Percentiles rank a stretch among this genome's conserved stretches.
These are phyloP conservation scores for Haematococcus lacustris DNA, from an alignment of 139 green algal genomes.

Conservation along the genomic window DNA sequence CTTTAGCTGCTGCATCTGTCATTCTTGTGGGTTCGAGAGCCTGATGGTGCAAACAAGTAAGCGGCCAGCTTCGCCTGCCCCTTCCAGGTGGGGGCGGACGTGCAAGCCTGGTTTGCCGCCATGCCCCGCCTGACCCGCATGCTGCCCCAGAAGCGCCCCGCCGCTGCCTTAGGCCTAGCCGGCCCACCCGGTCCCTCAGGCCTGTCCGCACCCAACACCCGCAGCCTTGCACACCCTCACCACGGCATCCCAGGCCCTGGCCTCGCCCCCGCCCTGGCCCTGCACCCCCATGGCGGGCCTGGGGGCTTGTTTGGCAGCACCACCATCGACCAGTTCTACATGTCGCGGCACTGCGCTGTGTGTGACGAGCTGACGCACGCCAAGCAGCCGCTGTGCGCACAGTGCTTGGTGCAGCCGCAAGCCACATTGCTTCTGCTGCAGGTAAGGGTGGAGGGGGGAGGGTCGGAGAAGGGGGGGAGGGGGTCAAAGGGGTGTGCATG, in stretches of 20 bases:
- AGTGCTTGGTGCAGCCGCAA: conserved; percentile 6
- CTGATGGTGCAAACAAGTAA: too few species aligned
- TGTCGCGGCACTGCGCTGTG: conserved; percentile 85
- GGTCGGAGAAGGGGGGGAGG: too few species aligned
- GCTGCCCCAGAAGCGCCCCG: conserved; percentile 64
- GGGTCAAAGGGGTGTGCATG: too few species aligned
- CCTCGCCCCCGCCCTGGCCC: neutral
- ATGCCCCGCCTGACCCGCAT: conserved; percentile 66
- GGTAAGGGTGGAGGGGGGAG: neutral
- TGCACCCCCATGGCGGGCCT: neutral
- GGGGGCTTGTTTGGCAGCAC: neutral
- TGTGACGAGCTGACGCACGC: conserved; percentile 76
- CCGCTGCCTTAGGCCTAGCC: neutral
- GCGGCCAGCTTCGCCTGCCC: too few species aligned
- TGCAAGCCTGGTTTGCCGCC: conserved; percentile 73
- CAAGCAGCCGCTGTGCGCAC: neutral
- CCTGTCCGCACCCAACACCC: too few species aligned
- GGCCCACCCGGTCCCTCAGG: too few species aligned
- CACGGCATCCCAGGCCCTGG: neutral
- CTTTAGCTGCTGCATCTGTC: too few species aligned
- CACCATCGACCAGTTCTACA: conserved; percentile 89
- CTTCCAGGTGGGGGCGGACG: conserved; percentile 71
- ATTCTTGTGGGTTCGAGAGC: too few species aligned
- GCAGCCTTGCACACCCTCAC: too few species aligned
- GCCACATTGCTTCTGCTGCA: conserved; percentile 14